These are phyloP conservation scores for Trichothecium roseum DNA, from an alignment of 2,329 filamentous ascomycete genomes.

Conservation along the genomic window DNA sequence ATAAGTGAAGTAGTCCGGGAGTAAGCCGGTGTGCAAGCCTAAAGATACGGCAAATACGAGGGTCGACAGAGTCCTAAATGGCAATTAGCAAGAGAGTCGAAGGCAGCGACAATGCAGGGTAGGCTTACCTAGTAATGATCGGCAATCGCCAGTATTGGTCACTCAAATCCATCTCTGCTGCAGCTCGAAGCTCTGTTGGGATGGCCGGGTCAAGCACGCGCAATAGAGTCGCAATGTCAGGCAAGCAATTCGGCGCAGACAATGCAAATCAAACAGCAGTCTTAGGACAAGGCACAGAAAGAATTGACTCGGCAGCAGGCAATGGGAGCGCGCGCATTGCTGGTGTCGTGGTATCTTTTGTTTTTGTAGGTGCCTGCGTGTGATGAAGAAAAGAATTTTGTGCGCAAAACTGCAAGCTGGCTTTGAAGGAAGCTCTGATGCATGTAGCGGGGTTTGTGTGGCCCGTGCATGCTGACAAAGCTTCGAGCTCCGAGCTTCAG, in stretches of 20 bases:
- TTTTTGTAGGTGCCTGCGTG: not conserved
- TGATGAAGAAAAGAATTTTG: slow-evolving; percentile 3
- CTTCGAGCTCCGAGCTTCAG: no score
- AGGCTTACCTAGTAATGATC: slow-evolving; percentile 29
- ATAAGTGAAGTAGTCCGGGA: slow-evolving; percentile 44
- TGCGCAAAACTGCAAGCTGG: slow-evolving; percentile 1
- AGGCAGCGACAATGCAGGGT: not conserved
- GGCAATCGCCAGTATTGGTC: slow-evolving; percentile 29
- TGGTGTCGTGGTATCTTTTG: slow-evolving; percentile 22
- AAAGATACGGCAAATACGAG: slow-evolving; percentile 50
- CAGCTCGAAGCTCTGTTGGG: slow-evolving; percentile 14
- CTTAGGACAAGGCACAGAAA: slow-evolving; percentile 10
- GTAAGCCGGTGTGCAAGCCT: slow-evolving; percentile 43
- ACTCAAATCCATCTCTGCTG: slow-evolving; percentile 8
- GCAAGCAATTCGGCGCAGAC: slow-evolving; percentile 3
- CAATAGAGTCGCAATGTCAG: not conserved
- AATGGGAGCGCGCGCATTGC: slow-evolving; percentile 18
- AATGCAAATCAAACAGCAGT: slow-evolving; percentile 8
- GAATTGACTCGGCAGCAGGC: slow-evolving; percentile 15
- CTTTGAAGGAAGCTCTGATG: not conserved
- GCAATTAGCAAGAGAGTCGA: slow-evolving; percentile 10
- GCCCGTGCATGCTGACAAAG: not conserved
- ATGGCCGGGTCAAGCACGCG: not conserved
- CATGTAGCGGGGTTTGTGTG: not conserved
- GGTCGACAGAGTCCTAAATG: slow-evolving; percentile 55